These are phyloP conservation scores for Gynostemma pentaphyllum DNA, from an alignment of 306 rosid species.

Conservation along the genomic window DNA sequence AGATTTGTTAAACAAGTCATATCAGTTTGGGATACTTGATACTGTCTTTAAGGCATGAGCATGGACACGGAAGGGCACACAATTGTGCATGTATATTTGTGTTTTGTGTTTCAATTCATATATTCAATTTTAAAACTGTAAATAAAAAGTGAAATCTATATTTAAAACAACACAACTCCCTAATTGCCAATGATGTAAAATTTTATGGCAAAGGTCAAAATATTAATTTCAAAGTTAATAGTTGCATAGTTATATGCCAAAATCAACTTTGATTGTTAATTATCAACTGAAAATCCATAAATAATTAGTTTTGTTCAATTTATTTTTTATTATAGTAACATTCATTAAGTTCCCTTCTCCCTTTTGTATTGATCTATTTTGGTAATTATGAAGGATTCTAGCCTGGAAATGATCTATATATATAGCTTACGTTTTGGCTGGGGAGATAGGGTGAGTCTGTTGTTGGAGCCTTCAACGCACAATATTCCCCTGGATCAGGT, in stretches of 20 bases:
- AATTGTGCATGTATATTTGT: not conserved
- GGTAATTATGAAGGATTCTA: constrained; percentile 41
- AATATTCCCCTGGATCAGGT: constrained; percentile 65
- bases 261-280: not conserved
- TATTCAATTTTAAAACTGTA: not conserved
- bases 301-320: not conserved
- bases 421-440: constrained; percentile 41
- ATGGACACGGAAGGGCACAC: not conserved
- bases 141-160: not conserved
- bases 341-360: not conserved
- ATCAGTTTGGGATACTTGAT: not conserved
- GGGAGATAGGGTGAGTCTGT: constrained; percentile 43
- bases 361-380: constrained; percentile 16
- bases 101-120: too few relatives aligned
- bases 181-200: not conserved
- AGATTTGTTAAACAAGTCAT: not conserved
- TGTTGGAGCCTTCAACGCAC: constrained; percentile 46
- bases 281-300: not conserved
- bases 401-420: constrained; percentile 37
- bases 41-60: not conserved
- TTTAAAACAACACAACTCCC: not conserved
- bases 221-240: not conserved
- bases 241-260: not conserved
- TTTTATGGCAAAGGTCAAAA: not conserved
- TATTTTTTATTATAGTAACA: not conserved